Base-by-base conservation (phyloP, 139 green algal species). In the Volvox reticuliferus region DNA sequence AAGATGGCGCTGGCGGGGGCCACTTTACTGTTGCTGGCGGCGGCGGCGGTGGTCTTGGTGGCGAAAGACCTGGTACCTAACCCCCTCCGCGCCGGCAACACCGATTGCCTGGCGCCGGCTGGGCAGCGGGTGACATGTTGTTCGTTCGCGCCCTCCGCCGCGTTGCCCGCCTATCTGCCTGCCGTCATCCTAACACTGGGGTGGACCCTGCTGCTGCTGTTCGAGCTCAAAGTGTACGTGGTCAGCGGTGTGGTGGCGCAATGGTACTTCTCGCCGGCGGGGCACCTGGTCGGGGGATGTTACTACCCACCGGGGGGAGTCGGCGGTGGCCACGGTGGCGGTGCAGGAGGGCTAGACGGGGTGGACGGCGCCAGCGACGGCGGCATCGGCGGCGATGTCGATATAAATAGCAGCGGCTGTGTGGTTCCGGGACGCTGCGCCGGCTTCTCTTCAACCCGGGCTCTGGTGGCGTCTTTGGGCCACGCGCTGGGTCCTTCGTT, bases 401-500 rank as follows among this genome's bases (percentile, higher is more conserved):
- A 55, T 19, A n/a, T 32, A 33, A 62, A 26, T 18, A 32, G 35
- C 22, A 26, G 26, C 5, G 36, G 79, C 79, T n/a, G 79, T 14
- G 55, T 28, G 26, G 1, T 75, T 1, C 20, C 26, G 65, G 26
- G 50, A 21, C 35, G 62, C 63, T 36, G 35, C n/a, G 36, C 68
- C 68, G 35, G 68, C 28, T 89, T 55, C 37, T 82, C 69, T n/a
- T 89, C 85, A 13, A 12, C 37, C 12, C 69, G 69, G n/a, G 69
- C 85, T 69, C 85, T 89, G 85, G 24, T 67, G 26, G 85, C 69
- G 28, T 89, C 85, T 36, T 67, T 89, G 36, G 67, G 85, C 2
- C 85, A 89, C 85, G 85, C 85, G 85, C 36, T 89, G 85, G 85
- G 85, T 12, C 85, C 85, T 2, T 89, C 85, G 26, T 89, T 89